Percentiles rank a stretch among this genome's conserved stretches.
phyloP scores from a whole-genome alignment of 495 filamentous ascomycete species.

The Neurospora sublineolata region DNA sequence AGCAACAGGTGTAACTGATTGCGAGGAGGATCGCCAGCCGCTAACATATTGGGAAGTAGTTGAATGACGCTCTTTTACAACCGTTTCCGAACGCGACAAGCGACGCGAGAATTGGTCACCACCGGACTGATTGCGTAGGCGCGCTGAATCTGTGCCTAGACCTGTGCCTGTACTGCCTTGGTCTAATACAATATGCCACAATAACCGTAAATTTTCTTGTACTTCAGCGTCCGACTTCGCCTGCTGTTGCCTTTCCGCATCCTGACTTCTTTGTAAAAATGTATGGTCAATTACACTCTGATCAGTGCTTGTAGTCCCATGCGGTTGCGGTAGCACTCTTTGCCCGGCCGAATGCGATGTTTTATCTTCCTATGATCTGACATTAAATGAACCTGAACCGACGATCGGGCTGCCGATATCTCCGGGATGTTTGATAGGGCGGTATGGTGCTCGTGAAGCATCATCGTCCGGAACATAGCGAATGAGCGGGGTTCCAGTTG shows the following conservation, averaged over 20 bases:
- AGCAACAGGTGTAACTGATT: neutral
- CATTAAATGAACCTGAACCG: slow-evolving; percentile 3
- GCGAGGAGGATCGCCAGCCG: neutral
- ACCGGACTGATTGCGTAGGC: neutral
- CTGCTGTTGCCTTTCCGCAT: neutral
- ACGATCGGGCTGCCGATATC: slow-evolving; percentile 40
- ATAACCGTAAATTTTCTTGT: neutral
- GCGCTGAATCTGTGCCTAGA: neutral
- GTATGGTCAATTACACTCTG: neutral
- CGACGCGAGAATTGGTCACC: neutral
- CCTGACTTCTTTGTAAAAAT: neutral
- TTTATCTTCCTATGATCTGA: neutral
- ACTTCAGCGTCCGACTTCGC: neutral
- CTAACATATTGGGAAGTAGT: neutral
- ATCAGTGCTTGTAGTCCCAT: neutral
- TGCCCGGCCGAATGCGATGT: neutral
- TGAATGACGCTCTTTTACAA: neutral
- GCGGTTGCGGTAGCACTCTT: slow-evolving; percentile 9
- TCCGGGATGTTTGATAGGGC: slow-evolving; percentile 39
- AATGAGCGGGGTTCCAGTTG: slow-evolving; percentile 46
- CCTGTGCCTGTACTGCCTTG: neutral
- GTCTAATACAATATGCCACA: neutral
- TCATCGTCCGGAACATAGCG: slow-evolving; percentile 40
- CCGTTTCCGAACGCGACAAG: neutral
- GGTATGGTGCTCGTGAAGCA: slow-evolving; percentile 16